These are phyloP conservation scores for Leptomonas seymouri DNA, from an alignment of 208 protist species.

Conservation along the genomic window DNA sequence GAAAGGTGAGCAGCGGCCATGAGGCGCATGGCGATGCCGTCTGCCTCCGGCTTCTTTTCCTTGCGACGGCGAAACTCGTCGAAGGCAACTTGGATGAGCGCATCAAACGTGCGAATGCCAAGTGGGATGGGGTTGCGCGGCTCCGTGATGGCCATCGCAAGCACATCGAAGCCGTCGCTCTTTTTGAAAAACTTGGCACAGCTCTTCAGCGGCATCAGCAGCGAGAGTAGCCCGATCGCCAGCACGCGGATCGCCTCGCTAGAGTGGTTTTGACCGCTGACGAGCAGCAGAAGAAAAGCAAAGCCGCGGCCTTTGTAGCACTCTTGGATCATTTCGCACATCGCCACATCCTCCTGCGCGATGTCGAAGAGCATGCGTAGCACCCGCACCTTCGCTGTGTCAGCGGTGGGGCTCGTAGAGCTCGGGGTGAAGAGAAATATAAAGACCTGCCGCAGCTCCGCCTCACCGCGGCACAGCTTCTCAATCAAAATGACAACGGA, in stretches of 20 bases:
- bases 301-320: conserved; percentile 66
- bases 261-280: conserved; percentile 73
- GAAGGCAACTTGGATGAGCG: conserved; percentile 84
- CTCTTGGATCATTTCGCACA: conserved; percentile 68
- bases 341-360: conserved; percentile 57
- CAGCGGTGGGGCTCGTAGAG: conserved; percentile 28
- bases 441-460: conserved; percentile 67
- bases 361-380: conserved; percentile 92
- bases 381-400: conserved; percentile 74
- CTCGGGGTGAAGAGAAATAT: conserved; percentile 61
- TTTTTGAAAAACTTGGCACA: conserved; percentile 69
- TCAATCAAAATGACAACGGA: conserved; percentile 80
- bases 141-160: conserved; percentile 60
- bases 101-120: conserved; percentile 71
- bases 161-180: conserved; percentile 68
- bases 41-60: conserved; percentile 31
- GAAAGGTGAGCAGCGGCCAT: conserved; percentile 29
- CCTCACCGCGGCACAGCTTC: conserved; percentile 77
- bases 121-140: conserved; percentile 47
- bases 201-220: conserved; percentile 74
- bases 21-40: conserved; percentile 27
- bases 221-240: conserved; percentile 76
- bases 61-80: conserved; percentile 59
- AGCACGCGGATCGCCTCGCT: conserved; percentile 83
- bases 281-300: conserved; percentile 66